phyloP scores from a whole-genome alignment of 805 yeast genomes.

The Saturnispora gosingensis region DNA sequence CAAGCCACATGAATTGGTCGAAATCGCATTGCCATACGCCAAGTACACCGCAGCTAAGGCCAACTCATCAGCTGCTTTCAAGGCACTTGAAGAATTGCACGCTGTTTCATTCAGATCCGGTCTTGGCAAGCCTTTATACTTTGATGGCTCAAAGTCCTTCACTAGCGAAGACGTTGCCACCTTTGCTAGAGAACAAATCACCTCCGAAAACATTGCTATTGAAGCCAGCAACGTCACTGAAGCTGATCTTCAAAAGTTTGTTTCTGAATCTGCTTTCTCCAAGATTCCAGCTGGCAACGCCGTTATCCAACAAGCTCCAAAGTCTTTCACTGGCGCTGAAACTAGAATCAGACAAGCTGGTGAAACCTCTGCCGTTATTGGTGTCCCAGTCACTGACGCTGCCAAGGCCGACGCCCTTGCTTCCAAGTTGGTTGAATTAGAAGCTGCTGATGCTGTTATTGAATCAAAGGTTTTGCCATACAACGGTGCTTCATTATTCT shows the following conservation, averaged over 20 bases:
- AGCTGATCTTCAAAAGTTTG: conserved; percentile 59
- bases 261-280: conserved; percentile 56
- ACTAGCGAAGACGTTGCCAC: conserved; percentile 54
- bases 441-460: conserved; percentile 45
- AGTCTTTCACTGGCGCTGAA: conserved; percentile 54
- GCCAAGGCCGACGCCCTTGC: conserved; percentile 61
- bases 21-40: conserved; percentile 75
- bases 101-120: conserved; percentile 78
- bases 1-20: conserved; percentile 77
- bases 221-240: conserved; percentile 65
- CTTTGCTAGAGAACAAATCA: conserved; percentile 61
- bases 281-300: conserved; percentile 55
- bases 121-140: conserved; percentile 74
- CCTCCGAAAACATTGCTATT: conserved; percentile 61
- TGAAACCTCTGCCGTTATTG: conserved; percentile 66
- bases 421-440: conserved; percentile 46
- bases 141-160: conserved; percentile 52
- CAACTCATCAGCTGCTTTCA: conserved; percentile 39
- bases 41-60: conserved; percentile 51
- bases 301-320: conserved; percentile 27
- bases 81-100: conserved; percentile 73
- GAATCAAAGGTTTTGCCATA: conserved; percentile 51
- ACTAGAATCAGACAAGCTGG: conserved; percentile 57
- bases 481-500: conserved; percentile 75
- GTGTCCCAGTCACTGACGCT: conserved; percentile 58